Base-by-base conservation (phyloP, 2,329 filamentous ascomycete species). In the Mollisiaceae sp. region DNA sequence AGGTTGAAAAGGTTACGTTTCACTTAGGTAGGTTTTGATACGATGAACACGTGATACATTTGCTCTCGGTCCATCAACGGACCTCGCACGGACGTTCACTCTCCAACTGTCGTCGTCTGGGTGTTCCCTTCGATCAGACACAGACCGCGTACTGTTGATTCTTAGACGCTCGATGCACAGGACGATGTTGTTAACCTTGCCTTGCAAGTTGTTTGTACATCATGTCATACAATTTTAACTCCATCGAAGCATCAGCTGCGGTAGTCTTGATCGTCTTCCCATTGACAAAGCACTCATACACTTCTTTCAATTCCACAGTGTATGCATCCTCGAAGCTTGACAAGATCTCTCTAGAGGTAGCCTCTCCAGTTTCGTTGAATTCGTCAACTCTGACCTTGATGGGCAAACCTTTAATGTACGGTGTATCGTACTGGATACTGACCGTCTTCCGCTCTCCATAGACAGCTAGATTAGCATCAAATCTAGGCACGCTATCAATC, bases 401-500 rank as follows among this genome's bases (percentile, higher is more conserved):
- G 0, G 83, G 82, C 1, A 86, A 74, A 0, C 81, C 85, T 68
- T 85, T 86, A n/a, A 87, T 78, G 63, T 83, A 87, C 0, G 86
- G 86, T 0, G 84, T 83, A 63, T 89, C 84, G 67, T 84, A 87
- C 41, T 82, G 72, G 12, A 89, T 78, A 1, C 77, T 79, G 0
- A 89, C 82, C 0, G 81, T 82, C 75, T 89, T 89, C 8, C 80
- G 77, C 18, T 78, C 73, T 0, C 81, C 81, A 67, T 86, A 89
- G 0, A 89, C 77, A 2, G 82, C 82, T 8, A 86, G 73, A 52
- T 82, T 79, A 0, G 84, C 82, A 62, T 86, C 84, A 59, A 86
- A 86, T 0, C 75, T 70, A 0, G 85, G 83, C 0, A 89, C 80
- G 0, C 74, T 71, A 67, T 85, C 81, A 24, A 87, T 77, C 0